Evolutionary conservation across 495 filamentous ascomycete species (phyloP).

Genomic region (Daldinia decipiens): DNA sequence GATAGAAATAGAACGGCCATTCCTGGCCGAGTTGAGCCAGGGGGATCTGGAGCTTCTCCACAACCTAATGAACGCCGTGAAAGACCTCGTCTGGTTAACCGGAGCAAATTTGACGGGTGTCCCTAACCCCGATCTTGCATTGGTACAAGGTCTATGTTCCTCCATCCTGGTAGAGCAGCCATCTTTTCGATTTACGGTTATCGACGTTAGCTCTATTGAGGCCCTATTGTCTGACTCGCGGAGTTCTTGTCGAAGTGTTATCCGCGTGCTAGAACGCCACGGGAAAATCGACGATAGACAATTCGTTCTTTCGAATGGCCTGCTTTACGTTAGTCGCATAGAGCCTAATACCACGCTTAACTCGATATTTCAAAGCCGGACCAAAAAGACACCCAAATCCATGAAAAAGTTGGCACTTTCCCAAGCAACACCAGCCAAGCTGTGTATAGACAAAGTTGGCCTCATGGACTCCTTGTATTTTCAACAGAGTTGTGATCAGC

Average conservation of each 20-base stretch:
- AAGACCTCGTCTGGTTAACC: not conserved
- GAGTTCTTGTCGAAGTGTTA: not conserved
- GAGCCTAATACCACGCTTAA: not conserved
- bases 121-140: not conserved
- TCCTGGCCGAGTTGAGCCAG: not conserved
- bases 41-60: not conserved
- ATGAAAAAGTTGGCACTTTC: constrained; percentile 1
- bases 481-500: not conserved
- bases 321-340: not conserved
- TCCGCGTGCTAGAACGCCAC: not conserved
- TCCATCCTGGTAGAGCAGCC: not conserved
- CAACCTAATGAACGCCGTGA: not conserved
- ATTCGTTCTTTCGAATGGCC: not conserved
- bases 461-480: not conserved
- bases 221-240: not conserved
- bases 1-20: constrained; percentile 2
- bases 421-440: not conserved
- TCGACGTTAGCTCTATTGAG: not conserved
- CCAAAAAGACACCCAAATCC: not conserved
- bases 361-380: not conserved
- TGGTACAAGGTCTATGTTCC: not conserved
- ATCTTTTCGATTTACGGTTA: not conserved
- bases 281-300: not conserved
- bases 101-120: not conserved
- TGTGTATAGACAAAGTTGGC: not conserved